These are phyloP conservation scores for Penicillium salamii DNA, from an alignment of 495 filamentous ascomycete genomes.

Conservation along the genomic window DNA sequence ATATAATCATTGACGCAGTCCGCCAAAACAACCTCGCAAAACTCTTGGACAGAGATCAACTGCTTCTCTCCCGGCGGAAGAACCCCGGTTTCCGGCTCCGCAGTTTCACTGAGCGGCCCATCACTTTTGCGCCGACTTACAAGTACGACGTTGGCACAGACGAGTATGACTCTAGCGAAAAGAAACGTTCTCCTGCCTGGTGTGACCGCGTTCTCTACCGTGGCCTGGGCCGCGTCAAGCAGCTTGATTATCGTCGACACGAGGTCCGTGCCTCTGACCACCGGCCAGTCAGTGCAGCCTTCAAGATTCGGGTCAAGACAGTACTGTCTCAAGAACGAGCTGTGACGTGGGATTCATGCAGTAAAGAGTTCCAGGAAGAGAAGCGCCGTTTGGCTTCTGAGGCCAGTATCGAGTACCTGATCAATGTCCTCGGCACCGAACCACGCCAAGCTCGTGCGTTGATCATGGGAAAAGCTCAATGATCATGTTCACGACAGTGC, in stretches of 20 bases:
- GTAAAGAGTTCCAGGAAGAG: constrained; percentile 67
- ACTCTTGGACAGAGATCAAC: constrained; percentile 90
- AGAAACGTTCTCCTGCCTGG: constrained; percentile 94
- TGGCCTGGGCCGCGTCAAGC: constrained; percentile 76
- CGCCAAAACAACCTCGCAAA: constrained; percentile 77
- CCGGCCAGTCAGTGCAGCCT: constrained; percentile 82
- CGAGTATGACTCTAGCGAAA: constrained; percentile 90
- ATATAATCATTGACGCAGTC: constrained; percentile 82
- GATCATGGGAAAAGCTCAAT: constrained; percentile 31
- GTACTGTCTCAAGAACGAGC: constrained; percentile 65
- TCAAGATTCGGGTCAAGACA: constrained; percentile 77
- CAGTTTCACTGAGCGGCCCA: constrained; percentile 79
- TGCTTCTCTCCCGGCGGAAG: constrained; percentile 78
- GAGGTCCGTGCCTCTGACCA: constrained; percentile 90
- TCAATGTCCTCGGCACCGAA: constrained; percentile 49
- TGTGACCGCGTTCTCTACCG: constrained; percentile 91
- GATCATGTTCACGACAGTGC: background rate
- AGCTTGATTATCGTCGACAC: constrained; percentile 82
- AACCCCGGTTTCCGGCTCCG: constrained; percentile 87
- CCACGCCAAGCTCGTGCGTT: constrained; percentile 42
- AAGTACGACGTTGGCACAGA: constrained; percentile 97
- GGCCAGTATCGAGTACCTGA: constrained; percentile 56
- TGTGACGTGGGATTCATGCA: constrained; percentile 64
- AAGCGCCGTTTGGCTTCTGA: constrained; percentile 61
- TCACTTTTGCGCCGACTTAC: constrained; percentile 93